Evolutionary conservation across 169 alveolate genomes (phyloP), one percentile per base, ranked within the genome.

Genomic region (Plasmodium gallinaceum): DNA sequence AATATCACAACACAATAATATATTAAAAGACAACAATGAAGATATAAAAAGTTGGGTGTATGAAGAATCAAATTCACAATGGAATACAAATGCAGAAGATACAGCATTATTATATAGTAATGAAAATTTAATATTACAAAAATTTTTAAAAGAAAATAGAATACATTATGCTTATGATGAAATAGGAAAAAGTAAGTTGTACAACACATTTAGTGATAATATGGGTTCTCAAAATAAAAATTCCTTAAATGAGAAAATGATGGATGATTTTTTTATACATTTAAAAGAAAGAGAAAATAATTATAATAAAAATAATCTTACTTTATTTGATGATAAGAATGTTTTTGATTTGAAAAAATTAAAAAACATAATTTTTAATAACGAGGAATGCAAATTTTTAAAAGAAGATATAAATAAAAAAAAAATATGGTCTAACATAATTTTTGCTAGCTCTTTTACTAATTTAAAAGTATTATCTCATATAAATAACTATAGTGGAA

Each of bases 151-250:
- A n/a, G 87, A 86, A 22, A 86, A 86, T 42, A 64, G 71, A 20
- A 86, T 86, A 43, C 74, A 86, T 20, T 86, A 86, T 39, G 61
- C 92, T 5, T 70, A 70, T 60, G 92, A 86, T 42, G 92, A 86
- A 60, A 86, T 70, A 32, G 75, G 72, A 10, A 74, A 64, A 9
- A 39, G 18, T 24, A 32, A 74, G 18, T 22, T 12, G 16, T 39
- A 64, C 7, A 64, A 14, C 7, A 46, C 9, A 0, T 18, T 5
- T 9, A 70, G 16, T 62, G 12, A 51, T 5, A 58, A n/a, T 16
- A n/a, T 12, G 3, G n/a, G 16, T 65, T 14, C 4, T 10, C 14
- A 22, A n/a, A 10, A 37, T 39, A 51, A 20, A 18, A 43, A 58
- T 14, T 68, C 71, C 26, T 46, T 54, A 9, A 12, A 68, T 54